A percentile compares a stretch with the other conserved stretches of the same genome.
Conservation (phyloP, 305 asterid genomes). For the Fraxinus baroniana region DNA sequence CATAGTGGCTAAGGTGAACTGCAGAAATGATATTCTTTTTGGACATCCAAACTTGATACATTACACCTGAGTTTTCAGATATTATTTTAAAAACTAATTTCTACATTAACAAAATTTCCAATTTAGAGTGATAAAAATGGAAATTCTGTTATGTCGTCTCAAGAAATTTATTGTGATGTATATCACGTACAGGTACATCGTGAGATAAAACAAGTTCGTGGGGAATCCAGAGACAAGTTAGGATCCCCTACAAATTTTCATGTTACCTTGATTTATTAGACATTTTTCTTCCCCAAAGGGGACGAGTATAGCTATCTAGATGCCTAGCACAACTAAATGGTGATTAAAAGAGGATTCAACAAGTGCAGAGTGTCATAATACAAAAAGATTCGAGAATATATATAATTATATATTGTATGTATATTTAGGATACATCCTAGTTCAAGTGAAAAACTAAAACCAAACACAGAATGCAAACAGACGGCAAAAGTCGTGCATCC, state of each 20-base stretch:
- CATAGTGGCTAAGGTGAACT: not conserved
- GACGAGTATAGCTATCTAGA: not conserved
- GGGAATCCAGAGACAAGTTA: not conserved
- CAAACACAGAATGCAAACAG: not conserved
- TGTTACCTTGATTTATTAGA: not conserved
- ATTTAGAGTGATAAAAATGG: not conserved
- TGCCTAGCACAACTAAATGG: not conserved
- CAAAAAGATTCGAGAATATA: not conserved
- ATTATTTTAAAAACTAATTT: not conserved
- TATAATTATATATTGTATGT: not conserved
- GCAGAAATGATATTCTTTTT: not conserved
- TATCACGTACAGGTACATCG: not conserved
- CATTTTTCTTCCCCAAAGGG: not conserved
- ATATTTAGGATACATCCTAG: not conserved
- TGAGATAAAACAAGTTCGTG: not conserved
- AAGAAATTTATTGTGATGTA: not conserved
- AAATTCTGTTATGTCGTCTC: not conserved
- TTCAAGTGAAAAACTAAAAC: not conserved
- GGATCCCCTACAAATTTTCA: not conserved
- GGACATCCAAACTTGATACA: not conserved
- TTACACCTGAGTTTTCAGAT: not conserved
- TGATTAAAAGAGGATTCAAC: not conserved
- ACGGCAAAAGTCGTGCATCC: not conserved
- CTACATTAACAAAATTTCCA: not conserved
- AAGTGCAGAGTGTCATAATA: constrained; percentile 8